Percentiles rank a stretch among this genome's conserved stretches.
phyloP scores from a whole-genome alignment of 1,284 basidiomycete genomes.

The Malassezia pachydermatis region DNA sequence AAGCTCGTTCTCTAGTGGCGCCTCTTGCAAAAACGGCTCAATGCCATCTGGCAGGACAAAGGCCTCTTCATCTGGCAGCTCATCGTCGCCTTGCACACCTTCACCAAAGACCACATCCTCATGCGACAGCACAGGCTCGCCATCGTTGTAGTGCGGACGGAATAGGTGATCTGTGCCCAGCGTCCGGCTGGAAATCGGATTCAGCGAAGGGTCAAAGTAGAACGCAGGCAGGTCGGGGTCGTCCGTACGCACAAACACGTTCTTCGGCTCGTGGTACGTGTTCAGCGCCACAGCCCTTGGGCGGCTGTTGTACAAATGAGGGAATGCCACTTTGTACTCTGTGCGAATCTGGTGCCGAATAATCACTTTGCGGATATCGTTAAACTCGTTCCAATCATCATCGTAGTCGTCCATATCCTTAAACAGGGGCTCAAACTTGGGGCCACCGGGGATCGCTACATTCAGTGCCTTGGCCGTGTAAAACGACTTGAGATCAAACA shows the following conservation, averaged over 20 bases:
- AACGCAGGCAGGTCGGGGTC: conserved; percentile 98
- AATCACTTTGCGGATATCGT: conserved; percentile 99
- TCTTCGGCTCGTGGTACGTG: conserved; percentile 87
- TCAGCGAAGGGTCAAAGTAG: conserved; percentile 94
- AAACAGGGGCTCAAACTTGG: conserved; percentile 62
- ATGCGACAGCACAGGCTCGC: conserved; percentile 57
- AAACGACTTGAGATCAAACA: conserved; percentile 96
- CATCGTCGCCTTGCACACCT: conserved; percentile 58
- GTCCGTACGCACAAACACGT: conserved; percentile 95
- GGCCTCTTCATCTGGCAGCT: conserved; percentile 57
- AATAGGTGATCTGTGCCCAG: conserved; percentile 30
- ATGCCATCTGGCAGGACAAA: conserved; percentile 76
- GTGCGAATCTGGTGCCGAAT: conserved; percentile 97
- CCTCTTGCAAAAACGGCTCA: conserved; percentile 71
- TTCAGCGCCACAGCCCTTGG: conserved; percentile 88
- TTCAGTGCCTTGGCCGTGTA: conserved; percentile 92
- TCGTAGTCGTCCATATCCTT: conserved; percentile 95
- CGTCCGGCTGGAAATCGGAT: conserved; percentile 53
- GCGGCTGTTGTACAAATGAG: conserved; percentile 95
- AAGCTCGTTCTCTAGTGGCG: conserved; percentile 74
- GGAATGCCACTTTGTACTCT: conserved; percentile 98
- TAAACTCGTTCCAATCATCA: conserved; percentile 99
- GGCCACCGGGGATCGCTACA: conserved; percentile 96
- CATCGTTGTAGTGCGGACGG: conserved; percentile 32
- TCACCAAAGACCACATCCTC: conserved; percentile 83